These are phyloP conservation scores for Entelexis sorbosivorans DNA, from an alignment of 1,139 yeast genomes.

Conservation along the genomic window DNA sequence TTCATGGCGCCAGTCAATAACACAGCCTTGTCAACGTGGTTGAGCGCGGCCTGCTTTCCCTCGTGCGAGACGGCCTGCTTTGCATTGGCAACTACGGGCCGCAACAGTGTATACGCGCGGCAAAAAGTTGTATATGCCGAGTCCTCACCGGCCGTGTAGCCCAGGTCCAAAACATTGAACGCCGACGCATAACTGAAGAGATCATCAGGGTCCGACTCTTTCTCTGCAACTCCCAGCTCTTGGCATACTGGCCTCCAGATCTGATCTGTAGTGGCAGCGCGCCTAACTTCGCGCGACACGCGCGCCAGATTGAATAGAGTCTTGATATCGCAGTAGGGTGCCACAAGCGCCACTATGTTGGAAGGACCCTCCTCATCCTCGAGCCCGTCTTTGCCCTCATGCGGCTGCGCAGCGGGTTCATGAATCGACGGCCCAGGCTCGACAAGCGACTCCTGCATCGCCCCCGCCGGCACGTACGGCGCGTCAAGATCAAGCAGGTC, in stretches of 20 bases:
- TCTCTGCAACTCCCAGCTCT: constrained; percentile 2
- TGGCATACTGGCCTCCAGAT: constrained; percentile 11
- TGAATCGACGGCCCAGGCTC: background rate
- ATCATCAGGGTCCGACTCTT: background rate
- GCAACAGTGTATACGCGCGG: constrained; percentile 3
- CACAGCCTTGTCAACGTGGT: background rate
- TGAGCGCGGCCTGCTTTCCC: background rate
- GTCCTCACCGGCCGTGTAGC: background rate
- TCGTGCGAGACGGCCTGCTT: background rate
- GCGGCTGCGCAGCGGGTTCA: too few species aligned
- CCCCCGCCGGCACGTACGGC: background rate
- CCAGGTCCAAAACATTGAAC: background rate
- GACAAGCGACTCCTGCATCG: background rate
- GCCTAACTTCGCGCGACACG: constrained; percentile 4
- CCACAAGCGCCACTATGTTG: background rate
- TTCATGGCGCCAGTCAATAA: background rate
- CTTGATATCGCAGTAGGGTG: constrained; percentile 4
- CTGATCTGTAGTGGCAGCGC: constrained; percentile 4
- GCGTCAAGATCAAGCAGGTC: background rate
- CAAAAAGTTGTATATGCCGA: constrained; percentile 6
- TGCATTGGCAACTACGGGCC: background rate
- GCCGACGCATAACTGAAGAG: background rate
- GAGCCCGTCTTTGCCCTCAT: too few species aligned
- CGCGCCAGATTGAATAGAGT: background rate
- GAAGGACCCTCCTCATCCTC: background rate